phyloP scores from a whole-genome alignment of 257 asterid species.

The Schizonepeta tenuifolia region DNA sequence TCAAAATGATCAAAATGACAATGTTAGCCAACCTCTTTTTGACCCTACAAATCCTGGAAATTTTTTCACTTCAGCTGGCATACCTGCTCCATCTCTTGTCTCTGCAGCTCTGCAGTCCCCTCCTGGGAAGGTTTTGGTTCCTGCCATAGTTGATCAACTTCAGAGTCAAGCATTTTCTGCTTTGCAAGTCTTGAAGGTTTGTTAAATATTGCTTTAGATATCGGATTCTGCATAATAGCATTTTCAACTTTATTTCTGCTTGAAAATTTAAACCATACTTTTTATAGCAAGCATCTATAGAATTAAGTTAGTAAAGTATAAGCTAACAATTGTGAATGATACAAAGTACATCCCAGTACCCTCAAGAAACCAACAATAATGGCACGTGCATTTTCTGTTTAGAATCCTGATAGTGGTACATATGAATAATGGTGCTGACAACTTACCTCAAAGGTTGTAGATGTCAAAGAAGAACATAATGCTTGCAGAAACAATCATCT shows the following conservation, averaged over 20 bases:
- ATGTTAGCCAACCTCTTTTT: slow-evolving; percentile 44
- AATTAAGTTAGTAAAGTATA: background rate
- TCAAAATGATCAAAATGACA: slow-evolving; percentile 43
- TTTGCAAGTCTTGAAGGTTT: slow-evolving; percentile 79
- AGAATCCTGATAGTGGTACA: background rate
- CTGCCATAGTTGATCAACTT: slow-evolving; percentile 91
- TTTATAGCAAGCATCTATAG: slow-evolving; percentile 44
- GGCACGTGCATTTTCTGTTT: slow-evolving; percentile 9
- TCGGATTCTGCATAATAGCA: slow-evolving; percentile 1
- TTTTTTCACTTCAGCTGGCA: slow-evolving; percentile 73
- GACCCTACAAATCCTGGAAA: slow-evolving; percentile 55
- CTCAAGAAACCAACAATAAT: background rate
- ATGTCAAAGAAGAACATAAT: background rate
- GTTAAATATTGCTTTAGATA: slow-evolving; percentile 22
- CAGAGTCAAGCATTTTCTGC: slow-evolving; percentile 90
- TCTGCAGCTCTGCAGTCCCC: slow-evolving; percentile 73
- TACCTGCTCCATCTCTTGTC: slow-evolving; percentile 93
- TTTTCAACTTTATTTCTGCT: slow-evolving; percentile 5
- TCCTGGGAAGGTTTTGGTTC: slow-evolving; percentile 93
- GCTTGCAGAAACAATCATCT: too few relatives aligned
- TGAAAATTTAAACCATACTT: slow-evolving; percentile 27
- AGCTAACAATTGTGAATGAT: too few relatives aligned
- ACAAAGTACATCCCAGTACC: too few relatives aligned
- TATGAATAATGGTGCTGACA: background rate
- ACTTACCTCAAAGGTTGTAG: slow-evolving; percentile 2